These are phyloP conservation scores for Paramecium sonneborni DNA, from an alignment of 73 alveolate genomes.

Conservation along the genomic window DNA sequence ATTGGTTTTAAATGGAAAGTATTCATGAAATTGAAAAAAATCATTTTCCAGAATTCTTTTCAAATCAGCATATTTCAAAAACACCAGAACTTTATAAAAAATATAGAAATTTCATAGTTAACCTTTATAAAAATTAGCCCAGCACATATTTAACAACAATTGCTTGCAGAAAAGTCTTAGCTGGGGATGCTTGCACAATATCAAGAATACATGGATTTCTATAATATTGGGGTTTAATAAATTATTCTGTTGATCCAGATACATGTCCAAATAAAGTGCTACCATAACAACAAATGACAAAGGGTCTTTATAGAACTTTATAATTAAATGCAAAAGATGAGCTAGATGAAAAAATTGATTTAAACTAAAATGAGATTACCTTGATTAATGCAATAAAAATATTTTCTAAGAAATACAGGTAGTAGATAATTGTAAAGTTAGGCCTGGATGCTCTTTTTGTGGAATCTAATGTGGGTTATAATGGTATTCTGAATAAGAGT, in stretches of 20 bases:
- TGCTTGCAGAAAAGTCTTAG: conserved; percentile 95
- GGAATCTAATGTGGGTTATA: conserved; percentile 64
- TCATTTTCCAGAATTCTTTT: conserved; percentile 95
- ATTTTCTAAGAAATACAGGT: conserved; percentile 58
- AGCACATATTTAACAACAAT: conserved; percentile 91
- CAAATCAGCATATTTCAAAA: conserved; percentile 94
- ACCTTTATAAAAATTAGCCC: conserved; percentile 94
- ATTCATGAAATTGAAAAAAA: conserved; percentile 93
- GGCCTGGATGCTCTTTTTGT: conserved; percentile 63
- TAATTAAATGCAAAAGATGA: conserved; percentile 48
- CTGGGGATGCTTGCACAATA: conserved; percentile 98
- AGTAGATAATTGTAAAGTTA: background rate
- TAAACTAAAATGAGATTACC: conserved; percentile 28
- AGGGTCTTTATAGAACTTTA: conserved; percentile 6
- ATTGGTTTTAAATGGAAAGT: conserved; percentile 94
- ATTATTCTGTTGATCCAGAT: conserved; percentile 97
- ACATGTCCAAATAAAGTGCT: conserved; percentile 86
- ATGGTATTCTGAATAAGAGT: conserved; percentile 51
- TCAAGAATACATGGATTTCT: conserved; percentile 94
- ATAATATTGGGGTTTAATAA: conserved; percentile 97
- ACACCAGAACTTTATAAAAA: conserved; percentile 95
- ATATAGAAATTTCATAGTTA: conserved; percentile 95
- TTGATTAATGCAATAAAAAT: conserved; percentile 34
- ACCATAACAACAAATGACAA: conserved; percentile 40
- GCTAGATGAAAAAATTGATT: conserved; percentile 48